Evolutionary conservation across 495 filamentous ascomycete genomes (phyloP), one percentile per base, ranked within the genome.

Genomic region (Trichoderma orchidacearum): DNA sequence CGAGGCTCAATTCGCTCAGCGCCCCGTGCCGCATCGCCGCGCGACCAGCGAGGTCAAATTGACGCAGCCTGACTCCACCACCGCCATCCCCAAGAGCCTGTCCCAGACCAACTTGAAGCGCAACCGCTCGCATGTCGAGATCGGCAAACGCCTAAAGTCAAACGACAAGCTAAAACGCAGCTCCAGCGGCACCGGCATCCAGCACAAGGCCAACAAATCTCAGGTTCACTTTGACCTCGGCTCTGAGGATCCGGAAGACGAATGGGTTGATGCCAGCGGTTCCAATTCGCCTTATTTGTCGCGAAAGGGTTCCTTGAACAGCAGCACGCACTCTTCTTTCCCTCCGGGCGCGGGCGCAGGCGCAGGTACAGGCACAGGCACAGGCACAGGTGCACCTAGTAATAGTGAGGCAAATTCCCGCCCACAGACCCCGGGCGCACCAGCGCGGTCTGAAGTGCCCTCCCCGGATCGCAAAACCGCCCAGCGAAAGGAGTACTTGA

Each of bases 241-340:
- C 36, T 70, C 70, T 62, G 76, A 77, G 53, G 71, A 54, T 17
- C 63, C 66, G 51, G 72, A 75, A 35, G 72, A 73, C 68, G 75
- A 76, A 68, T 80, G 77, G 77, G 75, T 78, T 30, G 78, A 80
- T 63, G 77, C 77, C 35, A 78, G 75, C 67, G 65, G 66, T 36
- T 79, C 77, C 56, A 75, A 72, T 30, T 80, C 77, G n/a, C 77
- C 77, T 0, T 69, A 75, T 21, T 59, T 81, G 32, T 79, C 78
- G 28, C 65, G 78, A 51, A 70, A 73, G 55, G 68, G 67, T 25
- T 79, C 77, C 0, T 62, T 71, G 30, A 68, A 70, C 29, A 73
- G 66, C 62, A 65, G 62, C 50, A 68, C 57, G 38, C 70, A 71
- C 21, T 68, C 70, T 17, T 56, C 62, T 13, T 31, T 23, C 36